Conservation (phyloP, 805 yeast genomes). For the Hermanozyma aechmeae region DNA sequence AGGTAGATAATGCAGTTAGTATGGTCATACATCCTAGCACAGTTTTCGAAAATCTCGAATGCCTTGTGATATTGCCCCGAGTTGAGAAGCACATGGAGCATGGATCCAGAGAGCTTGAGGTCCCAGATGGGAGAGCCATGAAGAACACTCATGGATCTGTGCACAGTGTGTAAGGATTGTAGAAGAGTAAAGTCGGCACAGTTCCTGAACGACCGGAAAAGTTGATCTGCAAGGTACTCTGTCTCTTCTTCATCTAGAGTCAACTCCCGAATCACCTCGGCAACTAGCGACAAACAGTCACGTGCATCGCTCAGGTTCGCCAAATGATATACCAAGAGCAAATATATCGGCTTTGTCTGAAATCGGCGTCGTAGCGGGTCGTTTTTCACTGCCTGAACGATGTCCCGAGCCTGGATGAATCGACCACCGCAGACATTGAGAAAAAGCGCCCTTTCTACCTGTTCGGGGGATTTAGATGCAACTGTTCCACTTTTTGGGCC, state of each 20-base stretch:
- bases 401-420: conserved; percentile 3
- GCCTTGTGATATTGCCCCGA: conserved; percentile 17
- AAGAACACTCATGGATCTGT: conserved; percentile 9
- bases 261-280: conserved; percentile 5
- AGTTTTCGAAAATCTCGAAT: conserved; percentile 3
- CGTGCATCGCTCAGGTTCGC: too few relatives aligned
- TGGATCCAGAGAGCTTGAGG: conserved; percentile 13
- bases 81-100: conserved; percentile 14
- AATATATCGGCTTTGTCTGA: conserved; percentile 2
- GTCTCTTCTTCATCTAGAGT: conserved; percentile 1
- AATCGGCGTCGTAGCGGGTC: conserved; percentile 3
- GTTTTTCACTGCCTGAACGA: conserved; percentile 4
- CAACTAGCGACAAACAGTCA: too few relatives aligned
- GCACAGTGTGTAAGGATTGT: conserved; percentile 13
- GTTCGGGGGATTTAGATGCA: too few relatives aligned
- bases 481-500: too few relatives aligned
- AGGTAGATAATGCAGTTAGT: conserved; percentile 2
- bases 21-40: conserved; percentile 11
- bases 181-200: conserved; percentile 14
- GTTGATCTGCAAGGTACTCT: conserved; percentile 4
- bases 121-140: conserved; percentile 4
- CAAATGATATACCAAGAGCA: too few relatives aligned
- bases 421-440: conserved; percentile 4
- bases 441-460: too few relatives aligned
- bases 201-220: conserved; percentile 2